phyloP scores from a whole-genome alignment of 257 asterid species.

The Euphrasia confusa region DNA sequence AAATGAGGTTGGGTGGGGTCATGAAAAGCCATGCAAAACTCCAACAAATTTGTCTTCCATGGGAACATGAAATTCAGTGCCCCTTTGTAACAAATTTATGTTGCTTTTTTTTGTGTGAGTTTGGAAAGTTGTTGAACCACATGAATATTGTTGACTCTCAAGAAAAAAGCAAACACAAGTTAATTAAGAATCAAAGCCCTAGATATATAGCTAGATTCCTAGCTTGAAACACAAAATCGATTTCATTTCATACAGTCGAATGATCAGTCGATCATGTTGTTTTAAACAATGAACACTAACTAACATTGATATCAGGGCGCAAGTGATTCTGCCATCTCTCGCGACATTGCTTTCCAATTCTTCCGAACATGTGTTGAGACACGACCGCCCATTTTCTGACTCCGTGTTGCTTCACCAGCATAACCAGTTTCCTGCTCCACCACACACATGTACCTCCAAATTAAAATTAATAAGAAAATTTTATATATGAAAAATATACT shows the following conservation, averaged over 20 bases:
- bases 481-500: not conserved
- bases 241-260: too few species aligned
- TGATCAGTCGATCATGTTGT: too few species aligned
- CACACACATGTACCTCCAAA: not conserved
- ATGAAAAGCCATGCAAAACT: slow-evolving; percentile 19
- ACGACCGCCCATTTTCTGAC: slow-evolving; percentile 51
- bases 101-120: not conserved
- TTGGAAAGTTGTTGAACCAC: slow-evolving; percentile 3
- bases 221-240: too few species aligned
- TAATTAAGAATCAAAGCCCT: not conserved
- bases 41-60: slow-evolving; percentile 16
- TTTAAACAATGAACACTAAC: not conserved
- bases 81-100: slow-evolving; percentile 27
- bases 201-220: not conserved
- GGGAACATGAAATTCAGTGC: slow-evolving; percentile 30
- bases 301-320: slow-evolving; percentile 69
- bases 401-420: slow-evolving; percentile 49
- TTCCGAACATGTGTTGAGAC: slow-evolving; percentile 54
- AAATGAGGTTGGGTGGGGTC: slow-evolving; percentile 6
- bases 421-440: slow-evolving; percentile 36
- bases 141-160: slow-evolving; percentile 2
- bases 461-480: not conserved
- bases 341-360: slow-evolving; percentile 83
- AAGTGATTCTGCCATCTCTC: slow-evolving; percentile 85
- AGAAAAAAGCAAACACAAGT: not conserved